A percentile compares a stretch with the other conserved stretches of the same genome.
These are phyloP conservation scores for Dictyostelium firmibasis DNA, from an alignment of 78 protist species.

Conservation along the genomic window DNA sequence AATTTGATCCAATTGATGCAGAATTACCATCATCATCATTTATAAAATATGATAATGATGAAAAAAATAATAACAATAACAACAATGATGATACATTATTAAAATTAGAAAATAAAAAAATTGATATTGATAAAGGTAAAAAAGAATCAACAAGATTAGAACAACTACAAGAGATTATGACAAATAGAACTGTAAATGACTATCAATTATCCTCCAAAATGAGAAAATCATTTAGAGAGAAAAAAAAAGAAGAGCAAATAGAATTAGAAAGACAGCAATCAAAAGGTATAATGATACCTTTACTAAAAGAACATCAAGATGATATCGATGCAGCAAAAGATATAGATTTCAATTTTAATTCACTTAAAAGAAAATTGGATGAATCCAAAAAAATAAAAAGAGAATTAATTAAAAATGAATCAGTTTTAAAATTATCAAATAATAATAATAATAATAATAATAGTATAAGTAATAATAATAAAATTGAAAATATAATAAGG, in stretches of 20 bases:
- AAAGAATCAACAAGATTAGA: conserved; percentile 6
- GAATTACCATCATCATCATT: conserved; percentile 7
- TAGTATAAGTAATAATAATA: not conserved
- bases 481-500: conserved; percentile 5
- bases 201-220: conserved; percentile 21
- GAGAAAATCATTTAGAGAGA: conserved; percentile 51
- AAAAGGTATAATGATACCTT: conserved; percentile 34
- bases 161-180: not conserved
- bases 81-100: conserved; percentile 31
- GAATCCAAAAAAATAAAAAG: not conserved
- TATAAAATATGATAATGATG: not conserved
- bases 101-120: conserved; percentile 12
- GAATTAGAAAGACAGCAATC: conserved; percentile 28
- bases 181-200: conserved; percentile 3
- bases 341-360: not conserved
- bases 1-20: conserved; percentile 4
- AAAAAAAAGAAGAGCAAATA: conserved; percentile 19
- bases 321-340: conserved; percentile 47
- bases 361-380: conserved; percentile 22
- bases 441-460: not conserved
- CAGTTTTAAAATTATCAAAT: not conserved
- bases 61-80: not conserved
- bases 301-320: conserved; percentile 22
- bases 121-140: conserved; percentile 39
- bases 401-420: not conserved